Conservation (phyloP, 768 basidiomycete genomes). For the Leccinum uliginosum region DNA sequence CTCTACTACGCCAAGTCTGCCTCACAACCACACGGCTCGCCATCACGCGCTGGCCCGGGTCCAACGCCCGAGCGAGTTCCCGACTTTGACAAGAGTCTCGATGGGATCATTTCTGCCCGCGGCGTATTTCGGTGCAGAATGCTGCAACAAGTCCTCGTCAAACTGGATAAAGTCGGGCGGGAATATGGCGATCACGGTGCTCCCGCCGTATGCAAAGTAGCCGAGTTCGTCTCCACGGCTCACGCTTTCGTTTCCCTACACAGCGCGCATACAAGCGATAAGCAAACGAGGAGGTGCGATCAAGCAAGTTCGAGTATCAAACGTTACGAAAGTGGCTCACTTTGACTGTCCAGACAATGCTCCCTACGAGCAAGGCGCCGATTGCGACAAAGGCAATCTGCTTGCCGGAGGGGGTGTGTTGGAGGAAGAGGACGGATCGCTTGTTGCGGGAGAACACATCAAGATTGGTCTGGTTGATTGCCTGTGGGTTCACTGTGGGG, state of each 20-base stretch:
- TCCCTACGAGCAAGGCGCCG: conserved; percentile 79
- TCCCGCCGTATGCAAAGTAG: conserved; percentile 74
- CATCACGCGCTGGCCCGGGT: conserved; percentile 15
- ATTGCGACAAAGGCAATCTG: conserved; percentile 68
- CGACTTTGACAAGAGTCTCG: conserved; percentile 64
- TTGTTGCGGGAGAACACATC: conserved; percentile 65
- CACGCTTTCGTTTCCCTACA: conserved; percentile 43
- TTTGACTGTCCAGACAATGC: conserved; percentile 57
- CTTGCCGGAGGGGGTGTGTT: conserved; percentile 40
- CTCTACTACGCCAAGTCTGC: too few relatives aligned
- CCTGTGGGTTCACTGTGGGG: conserved; percentile 67
- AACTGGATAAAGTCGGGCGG: conserved; percentile 50
- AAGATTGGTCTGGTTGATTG: conserved; percentile 61
- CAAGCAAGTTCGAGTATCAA: background rate
- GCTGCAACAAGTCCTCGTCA: conserved; percentile 56
- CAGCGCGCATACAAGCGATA: background rate
- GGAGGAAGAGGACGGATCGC: conserved; percentile 52
- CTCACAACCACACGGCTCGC: background rate
- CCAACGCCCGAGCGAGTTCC: conserved; percentile 27
- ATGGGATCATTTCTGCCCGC: conserved; percentile 30
- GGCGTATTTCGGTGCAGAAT: conserved; percentile 35
- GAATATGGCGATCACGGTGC: conserved; percentile 61
- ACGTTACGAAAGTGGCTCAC: conserved; percentile 7
- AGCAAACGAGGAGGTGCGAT: background rate
- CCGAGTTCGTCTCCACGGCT: conserved; percentile 66